Evolutionary conservation across 129 eudicot species (phyloP), one percentile per base, ranked within the genome.

Genomic region (Arctium lappa): DNA sequence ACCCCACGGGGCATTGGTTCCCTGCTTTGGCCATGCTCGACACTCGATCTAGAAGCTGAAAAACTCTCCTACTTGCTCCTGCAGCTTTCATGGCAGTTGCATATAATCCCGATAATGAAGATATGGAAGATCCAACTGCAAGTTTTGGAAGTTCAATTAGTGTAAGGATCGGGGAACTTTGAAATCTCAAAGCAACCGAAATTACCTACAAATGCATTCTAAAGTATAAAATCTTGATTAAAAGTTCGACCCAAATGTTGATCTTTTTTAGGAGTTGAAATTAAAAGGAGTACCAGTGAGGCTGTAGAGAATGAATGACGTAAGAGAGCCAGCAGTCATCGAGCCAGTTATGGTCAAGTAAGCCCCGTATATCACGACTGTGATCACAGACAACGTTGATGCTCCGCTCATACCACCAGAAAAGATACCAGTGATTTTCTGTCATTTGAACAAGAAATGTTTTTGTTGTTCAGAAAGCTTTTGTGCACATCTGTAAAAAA

Each of bases 11-110:
- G 71, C 91, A 88, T 80, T 88, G 85, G 74, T 85, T 56, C 60
- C 91, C 91, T 9, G 91, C 42, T 82, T 82, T 85, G 22, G 84
- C 83, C 91, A 88, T 85, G 77, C 80, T 78, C 3, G 91, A 88
- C 29, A 79, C 85, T 10, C 91, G 91, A 39, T 88, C 91, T 42
- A 88, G 85, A 88, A 88, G 91, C 85, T 88, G 91, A 79, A 88
- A 88, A 75, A 88, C 91, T 79, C 91, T 75, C 56, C 91, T 83
- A 79, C 91, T 88, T 74, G 91, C 91, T 37, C 91, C 91, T 13
- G 91, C 91, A 72, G 91, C 91, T 83, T 88, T 88, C 91, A 88
- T 88, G 15, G 91, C 89, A 0, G 89, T 85, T 62, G 89, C 80
- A 77, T 88, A 88, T 80, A 88, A 69, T 32, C 91, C 89, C 5